Evolutionary conservation across 495 filamentous ascomycete genomes (phyloP).

Genomic region (Trichoderma reesei): DNA sequence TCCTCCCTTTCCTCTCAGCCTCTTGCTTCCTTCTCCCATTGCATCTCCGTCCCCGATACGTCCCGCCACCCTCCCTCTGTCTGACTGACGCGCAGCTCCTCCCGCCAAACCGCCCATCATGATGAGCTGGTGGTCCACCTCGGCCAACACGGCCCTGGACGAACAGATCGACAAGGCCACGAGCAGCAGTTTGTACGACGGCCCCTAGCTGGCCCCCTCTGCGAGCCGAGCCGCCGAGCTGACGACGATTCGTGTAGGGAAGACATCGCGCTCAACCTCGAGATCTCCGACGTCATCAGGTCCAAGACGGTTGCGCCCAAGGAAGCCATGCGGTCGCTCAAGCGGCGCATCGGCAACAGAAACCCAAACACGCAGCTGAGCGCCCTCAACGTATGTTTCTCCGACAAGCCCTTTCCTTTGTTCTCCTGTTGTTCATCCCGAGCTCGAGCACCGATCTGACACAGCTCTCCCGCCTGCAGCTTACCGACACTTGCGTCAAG

Average conservation of each 20-base stretch:
- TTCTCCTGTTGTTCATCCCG: conserved; percentile 2
- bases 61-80: too few species aligned
- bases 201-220: conserved; percentile 6
- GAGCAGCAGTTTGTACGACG: conserved; percentile 72
- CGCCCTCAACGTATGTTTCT: conserved; percentile 63
- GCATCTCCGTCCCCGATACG: too few species aligned
- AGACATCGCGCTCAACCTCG: conserved; percentile 91
- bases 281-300: conserved; percentile 92
- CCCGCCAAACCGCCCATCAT: conserved; percentile 26
- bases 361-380: conserved; percentile 95
- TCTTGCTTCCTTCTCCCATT: neutral
- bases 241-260: conserved; percentile 46
- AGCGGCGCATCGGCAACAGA: conserved; percentile 85
- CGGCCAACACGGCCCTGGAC: conserved; percentile 71
- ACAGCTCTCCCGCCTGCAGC: conserved; percentile 36
- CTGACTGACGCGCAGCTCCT: neutral
- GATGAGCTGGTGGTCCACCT: conserved; percentile 90
- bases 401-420: neutral
- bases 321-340: conserved; percentile 93
- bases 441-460: conserved; percentile 9
- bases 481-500: conserved; percentile 97
- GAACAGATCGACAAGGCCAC: conserved; percentile 95
- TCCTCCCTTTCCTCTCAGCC: neutral
- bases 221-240: neutral
- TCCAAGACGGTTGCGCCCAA: conserved; percentile 95